Base-by-base conservation (phyloP, 1,139 yeast species). In the Saccharomyces hybrid region DNA sequence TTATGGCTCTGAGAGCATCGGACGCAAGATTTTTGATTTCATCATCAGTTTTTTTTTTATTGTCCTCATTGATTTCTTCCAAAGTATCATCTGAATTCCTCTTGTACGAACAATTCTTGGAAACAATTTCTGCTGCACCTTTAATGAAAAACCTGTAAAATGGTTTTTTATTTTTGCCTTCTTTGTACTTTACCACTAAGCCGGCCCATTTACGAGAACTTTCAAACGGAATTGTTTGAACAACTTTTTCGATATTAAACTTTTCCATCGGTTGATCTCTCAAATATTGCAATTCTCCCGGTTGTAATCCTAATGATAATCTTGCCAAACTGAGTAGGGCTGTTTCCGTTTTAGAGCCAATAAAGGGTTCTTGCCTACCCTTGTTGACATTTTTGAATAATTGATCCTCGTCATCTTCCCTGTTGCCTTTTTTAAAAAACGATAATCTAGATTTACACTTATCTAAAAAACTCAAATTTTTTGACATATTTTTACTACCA, bases 201-300 rank as follows among this genome's bases (percentile, higher is more conserved):
- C 95, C 96, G 65, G 96, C 88, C 90, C 95, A 93, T 75, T 93
- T 93, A 65, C 96, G 80, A 4, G 89, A 79, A 59, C 96, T 88
- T 73, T 93, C 98, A 68, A 93, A 93, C 0, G 99, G 97, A 55
- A 91, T 82, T 6, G 82, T 73, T 70, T 89, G 95, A 5, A 78
- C 86, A 42, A 86, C 71, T 14, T 75, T 67, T 7, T 67, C 62
- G 32, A 73, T 63, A 32, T 70, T 64, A 14, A 72, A 52, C 5
- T 61, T 51, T 5, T 61, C 46, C 13, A 47, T 20, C 20, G 72
- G 70, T 28, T 71, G 54, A 9, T 71, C 64, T 57, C 85, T 73
- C 56, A 74, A 67, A 0, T 65, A 61, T 31, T 72, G 75, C 11
- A 76, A 71, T 4, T 76, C 73, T n/a, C 64, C 62, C 48, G 56